phyloP scores from a whole-genome alignment of 2,329 filamentous ascomycete species.

The Diaporthe velutina region DNA sequence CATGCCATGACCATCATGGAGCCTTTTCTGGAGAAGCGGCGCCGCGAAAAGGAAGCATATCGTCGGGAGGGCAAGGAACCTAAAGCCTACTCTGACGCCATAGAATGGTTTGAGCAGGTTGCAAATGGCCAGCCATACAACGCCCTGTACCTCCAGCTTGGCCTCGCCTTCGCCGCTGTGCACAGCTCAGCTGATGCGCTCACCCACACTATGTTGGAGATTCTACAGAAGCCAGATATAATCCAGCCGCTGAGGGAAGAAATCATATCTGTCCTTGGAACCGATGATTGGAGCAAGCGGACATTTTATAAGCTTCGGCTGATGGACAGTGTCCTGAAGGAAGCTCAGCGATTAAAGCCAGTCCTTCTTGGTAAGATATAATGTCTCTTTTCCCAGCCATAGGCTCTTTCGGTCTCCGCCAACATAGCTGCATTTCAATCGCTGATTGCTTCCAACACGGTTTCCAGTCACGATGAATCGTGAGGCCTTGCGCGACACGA shows the following conservation, averaged over 20 bases:
- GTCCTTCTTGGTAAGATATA: neutral
- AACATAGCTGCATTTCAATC: neutral
- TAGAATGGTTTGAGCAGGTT: neutral
- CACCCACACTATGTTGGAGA: slow-evolving; percentile 50
- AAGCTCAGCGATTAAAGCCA: neutral
- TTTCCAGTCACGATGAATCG: neutral
- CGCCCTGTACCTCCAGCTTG: neutral
- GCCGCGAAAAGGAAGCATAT: neutral
- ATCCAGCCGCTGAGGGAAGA: slow-evolving; percentile 4
- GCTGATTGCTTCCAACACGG: neutral
- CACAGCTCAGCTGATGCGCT: slow-evolving; percentile 2
- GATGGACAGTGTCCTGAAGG: neutral
- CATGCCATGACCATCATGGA: neutral
- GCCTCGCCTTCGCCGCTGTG: neutral
- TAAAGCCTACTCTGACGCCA: neutral
- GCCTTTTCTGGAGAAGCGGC: neutral
- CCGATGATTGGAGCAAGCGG: slow-evolving; percentile 29
- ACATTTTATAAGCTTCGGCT: slow-evolving; percentile 3
- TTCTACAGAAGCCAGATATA: slow-evolving; percentile 43
- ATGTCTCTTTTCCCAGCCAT: neutral
- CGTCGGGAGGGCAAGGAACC: neutral
- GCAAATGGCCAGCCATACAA: neutral
- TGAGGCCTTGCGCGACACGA: neutral
- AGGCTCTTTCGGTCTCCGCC: neutral
- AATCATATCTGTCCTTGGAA: slow-evolving; percentile 27